Evolutionary conservation across 371 early-diverging fungal species (phyloP).

Genomic region (Dinochytrium kinnereticum): DNA sequence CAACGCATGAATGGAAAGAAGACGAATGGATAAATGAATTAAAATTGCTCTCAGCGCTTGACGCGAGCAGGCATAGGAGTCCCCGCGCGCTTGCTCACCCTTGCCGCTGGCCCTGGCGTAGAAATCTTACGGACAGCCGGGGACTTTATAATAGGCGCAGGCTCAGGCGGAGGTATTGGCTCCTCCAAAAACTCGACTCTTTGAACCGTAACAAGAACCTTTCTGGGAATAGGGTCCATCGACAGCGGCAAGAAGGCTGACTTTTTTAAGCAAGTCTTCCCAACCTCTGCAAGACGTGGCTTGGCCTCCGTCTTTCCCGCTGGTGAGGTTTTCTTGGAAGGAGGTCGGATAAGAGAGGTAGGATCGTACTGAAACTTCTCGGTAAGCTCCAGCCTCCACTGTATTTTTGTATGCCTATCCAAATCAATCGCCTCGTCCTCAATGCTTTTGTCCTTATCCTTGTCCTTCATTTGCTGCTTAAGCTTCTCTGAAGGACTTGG

Average conservation of each 20-base stretch:
- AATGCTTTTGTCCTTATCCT: background rate
- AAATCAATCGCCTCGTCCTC: background rate
- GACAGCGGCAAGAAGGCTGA: background rate
- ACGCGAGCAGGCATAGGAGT: background rate
- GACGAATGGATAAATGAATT: background rate
- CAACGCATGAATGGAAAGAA: background rate
- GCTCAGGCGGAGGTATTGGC: background rate
- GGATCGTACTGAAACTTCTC: slow-evolving; percentile 1
- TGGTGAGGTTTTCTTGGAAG: background rate
- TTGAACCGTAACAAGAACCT: background rate
- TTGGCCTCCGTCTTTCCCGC: background rate
- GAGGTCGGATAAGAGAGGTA: background rate
- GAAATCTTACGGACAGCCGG: background rate
- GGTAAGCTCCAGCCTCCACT: background rate
- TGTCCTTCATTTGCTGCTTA: background rate
- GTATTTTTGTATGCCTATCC: background rate
- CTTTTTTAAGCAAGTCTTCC: background rate
- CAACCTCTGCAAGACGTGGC: background rate
- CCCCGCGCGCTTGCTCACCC: background rate
- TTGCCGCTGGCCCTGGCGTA: background rate
- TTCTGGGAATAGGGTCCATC: background rate
- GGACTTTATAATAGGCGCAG: background rate
- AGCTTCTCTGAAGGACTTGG: slow-evolving; percentile 14
- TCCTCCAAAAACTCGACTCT: background rate
- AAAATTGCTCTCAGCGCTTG: background rate